Base-by-base conservation (phyloP, 2,329 filamentous ascomycete species). In the Davidsoniella eucalypti region DNA sequence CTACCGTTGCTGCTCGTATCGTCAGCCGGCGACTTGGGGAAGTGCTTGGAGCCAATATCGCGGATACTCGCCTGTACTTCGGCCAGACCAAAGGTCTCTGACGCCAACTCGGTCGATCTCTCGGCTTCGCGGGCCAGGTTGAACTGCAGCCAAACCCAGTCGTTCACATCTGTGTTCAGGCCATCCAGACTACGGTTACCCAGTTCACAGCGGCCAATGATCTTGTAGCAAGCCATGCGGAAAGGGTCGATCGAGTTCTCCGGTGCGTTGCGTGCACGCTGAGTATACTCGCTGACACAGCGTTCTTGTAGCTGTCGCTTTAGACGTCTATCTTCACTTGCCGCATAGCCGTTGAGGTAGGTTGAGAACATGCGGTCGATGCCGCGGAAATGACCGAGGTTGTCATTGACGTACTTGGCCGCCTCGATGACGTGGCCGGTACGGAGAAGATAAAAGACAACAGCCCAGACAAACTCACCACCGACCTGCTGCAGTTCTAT, bases 151-250 rank as follows among this genome's bases (percentile, higher is more conserved):
- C 80, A 84, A 60, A 81, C 73, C 75, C 78, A 83, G 63, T 84
- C 80, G 59, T 81, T 76, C 53, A 82, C 75, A 52, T 79, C 76
- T 12, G 73, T 76, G 58, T 75, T 76, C 36, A 83, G 65, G 43
- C 73, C 74, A 21, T 80, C 77, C 26, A 83, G 63, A 56, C 72
- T 77, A 55, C 80, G 75, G 63, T 80, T 79, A 60, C 68, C 70
- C 23, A 84, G 67, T 58, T 82, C 80, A 57, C 79, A 82, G 43
- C 80, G 87, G 43, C 93, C 92, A 58, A 98, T 83, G 54, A 98
- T 81, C 71, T 98, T 96, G 73, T 96, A 96, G 64, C 92, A 95
- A 44, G 90, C 88, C 79, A 94, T 88, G 49, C 87, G 81, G 68
- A 93, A 98, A 23, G 92, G 92, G 62, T 98, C 92, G 55, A 93